These are phyloP conservation scores for Hypoxylon intermedium DNA, from an alignment of 495 filamentous ascomycete genomes.

Conservation along the genomic window DNA sequence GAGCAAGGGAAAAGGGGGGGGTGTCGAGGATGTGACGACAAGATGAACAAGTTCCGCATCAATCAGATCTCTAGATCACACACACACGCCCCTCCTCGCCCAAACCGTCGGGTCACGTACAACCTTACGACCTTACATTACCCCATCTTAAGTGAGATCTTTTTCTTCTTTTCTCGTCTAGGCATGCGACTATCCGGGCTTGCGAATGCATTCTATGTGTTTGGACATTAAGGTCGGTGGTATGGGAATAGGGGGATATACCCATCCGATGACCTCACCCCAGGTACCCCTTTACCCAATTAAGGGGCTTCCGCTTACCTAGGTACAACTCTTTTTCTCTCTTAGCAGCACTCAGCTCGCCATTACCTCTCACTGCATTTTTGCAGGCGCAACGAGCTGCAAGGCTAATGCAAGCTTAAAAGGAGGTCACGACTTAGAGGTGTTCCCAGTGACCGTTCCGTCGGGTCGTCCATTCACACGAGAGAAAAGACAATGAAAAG, in stretches of 20 bases:
- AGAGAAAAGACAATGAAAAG: constrained; percentile 20
- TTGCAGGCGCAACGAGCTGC: constrained; percentile 31
- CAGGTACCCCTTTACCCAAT: neutral
- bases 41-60: constrained; percentile 21
- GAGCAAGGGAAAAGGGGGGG: constrained; percentile 4
- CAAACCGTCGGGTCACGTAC: constrained; percentile 39
- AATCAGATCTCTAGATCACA: constrained; percentile 38
- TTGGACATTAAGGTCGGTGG: neutral
- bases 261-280: constrained; percentile 28
- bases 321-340: neutral
- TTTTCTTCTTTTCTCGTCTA: constrained; percentile 11
- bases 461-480: constrained; percentile 30
- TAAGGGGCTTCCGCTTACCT: constrained; percentile 24
- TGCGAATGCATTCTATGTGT: neutral
- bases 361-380: constrained; percentile 30
- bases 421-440: constrained; percentile 40
- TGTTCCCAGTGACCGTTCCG: constrained; percentile 35
- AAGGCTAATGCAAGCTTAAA: constrained; percentile 56
- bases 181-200: constrained; percentile 2
- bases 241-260: neutral
- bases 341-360: constrained; percentile 29
- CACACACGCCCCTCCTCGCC: constrained; percentile 31
- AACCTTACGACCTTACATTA: constrained; percentile 37
- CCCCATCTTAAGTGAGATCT: constrained; percentile 35
- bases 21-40: constrained; percentile 10